Percentiles rank a stretch among this genome's conserved stretches.
Evolutionary conservation across 805 yeast species (phyloP).

Genomic region (Yamadazyma sp.): DNA sequence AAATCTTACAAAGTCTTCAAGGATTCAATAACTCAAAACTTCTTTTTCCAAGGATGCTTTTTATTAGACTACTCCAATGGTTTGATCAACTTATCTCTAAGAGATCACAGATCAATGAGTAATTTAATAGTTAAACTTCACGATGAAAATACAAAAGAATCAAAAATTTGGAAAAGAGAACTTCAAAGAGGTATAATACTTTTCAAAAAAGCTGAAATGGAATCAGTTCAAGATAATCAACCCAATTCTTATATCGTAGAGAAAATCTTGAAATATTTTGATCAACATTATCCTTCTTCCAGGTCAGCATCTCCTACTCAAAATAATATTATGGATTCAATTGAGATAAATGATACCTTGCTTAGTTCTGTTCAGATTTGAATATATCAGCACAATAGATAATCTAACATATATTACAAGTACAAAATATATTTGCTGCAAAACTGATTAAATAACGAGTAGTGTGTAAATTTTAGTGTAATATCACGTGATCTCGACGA

Average conservation of each 20-base stretch:
- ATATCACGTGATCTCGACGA: constrained; percentile 2
- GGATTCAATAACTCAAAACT: neutral
- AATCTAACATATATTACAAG: too few species aligned
- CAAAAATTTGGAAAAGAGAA: constrained; percentile 37
- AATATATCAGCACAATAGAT: too few species aligned
- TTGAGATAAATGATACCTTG: too few species aligned
- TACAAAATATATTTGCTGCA: too few species aligned
- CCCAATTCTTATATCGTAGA: neutral
- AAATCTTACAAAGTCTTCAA: constrained; percentile 30
- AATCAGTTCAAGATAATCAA: constrained; percentile 17
- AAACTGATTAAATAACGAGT: too few species aligned
- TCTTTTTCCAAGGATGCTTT: constrained; percentile 33
- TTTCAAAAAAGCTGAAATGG: constrained; percentile 58
- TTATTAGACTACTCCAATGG: constrained; percentile 36
- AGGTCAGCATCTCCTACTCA: too few species aligned
- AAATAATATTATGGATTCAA: too few species aligned
- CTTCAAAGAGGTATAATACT: constrained; percentile 51
- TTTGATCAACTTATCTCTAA: constrained; percentile 18
- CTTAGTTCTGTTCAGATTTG: too few species aligned
- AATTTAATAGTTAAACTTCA: constrained; percentile 7
- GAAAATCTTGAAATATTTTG: neutral
- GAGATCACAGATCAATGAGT: constrained; percentile 20
- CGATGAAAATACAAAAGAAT: neutral
- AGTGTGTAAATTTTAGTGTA: neutral
- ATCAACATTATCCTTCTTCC: too few species aligned